These are phyloP conservation scores for Diutina catenulata DNA, from an alignment of 1,139 yeast genomes.

Conservation along the genomic window DNA sequence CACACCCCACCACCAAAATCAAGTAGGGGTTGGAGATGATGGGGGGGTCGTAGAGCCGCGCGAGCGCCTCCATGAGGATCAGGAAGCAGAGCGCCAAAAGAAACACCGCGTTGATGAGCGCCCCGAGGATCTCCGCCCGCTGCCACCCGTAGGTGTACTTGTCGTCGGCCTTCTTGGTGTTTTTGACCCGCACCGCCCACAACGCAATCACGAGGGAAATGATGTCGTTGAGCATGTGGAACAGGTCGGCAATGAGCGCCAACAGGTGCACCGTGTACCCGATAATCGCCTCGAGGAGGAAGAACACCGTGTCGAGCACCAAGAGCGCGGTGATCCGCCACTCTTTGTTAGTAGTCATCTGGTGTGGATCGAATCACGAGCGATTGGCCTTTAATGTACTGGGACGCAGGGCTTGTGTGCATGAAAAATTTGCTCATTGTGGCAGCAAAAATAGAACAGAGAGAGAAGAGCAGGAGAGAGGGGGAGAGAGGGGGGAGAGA, in stretches of 20 bases:
- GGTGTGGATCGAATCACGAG: too few relatives aligned
- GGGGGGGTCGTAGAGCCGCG: constrained; percentile 75
- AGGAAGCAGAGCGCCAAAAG: constrained; percentile 85
- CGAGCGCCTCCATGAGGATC: constrained; percentile 85
- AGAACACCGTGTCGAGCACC: constrained; percentile 69
- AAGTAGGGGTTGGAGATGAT: constrained; percentile 69
- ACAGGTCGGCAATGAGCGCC: constrained; percentile 90
- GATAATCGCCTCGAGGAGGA: constrained; percentile 71
- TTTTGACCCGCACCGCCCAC: constrained; percentile 93
- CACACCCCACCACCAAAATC: constrained; percentile 68
- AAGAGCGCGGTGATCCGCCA: constrained; percentile 62
- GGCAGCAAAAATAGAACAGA: not conserved
- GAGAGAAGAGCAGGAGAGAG: not conserved
- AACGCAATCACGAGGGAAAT: constrained; percentile 81
- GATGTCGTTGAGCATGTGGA: constrained; percentile 95
- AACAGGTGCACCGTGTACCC: constrained; percentile 87
- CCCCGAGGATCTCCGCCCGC: constrained; percentile 91
- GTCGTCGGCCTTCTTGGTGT: constrained; percentile 72
- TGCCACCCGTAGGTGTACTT: constrained; percentile 94
- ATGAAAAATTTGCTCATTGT: too few relatives aligned
- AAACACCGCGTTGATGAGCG: constrained; percentile 87
- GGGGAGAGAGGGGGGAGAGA: not conserved
- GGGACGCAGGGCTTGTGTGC: too few relatives aligned
- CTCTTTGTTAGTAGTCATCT: too few relatives aligned
- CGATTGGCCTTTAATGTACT: too few relatives aligned